Evolutionary conservation across 805 yeast species (phyloP), one percentile per base, ranked within the genome.

Genomic region (Saccharomycopsis oosterbeekiorum): DNA sequence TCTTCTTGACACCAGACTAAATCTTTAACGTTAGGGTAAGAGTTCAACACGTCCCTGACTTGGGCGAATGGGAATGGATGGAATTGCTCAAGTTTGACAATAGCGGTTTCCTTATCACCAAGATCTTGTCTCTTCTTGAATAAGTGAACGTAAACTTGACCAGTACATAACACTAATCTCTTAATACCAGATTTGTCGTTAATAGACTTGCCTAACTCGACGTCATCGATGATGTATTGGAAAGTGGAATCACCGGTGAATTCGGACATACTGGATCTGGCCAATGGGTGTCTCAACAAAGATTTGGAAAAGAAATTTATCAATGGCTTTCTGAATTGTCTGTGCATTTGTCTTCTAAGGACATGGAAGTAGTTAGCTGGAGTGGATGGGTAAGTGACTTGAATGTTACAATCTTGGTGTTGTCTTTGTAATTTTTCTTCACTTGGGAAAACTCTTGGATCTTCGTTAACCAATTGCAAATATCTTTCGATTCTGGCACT

Each of bases 41-140:
- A 73, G 76, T 88, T 79, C 69, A 94, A 77, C 34, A 89, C 78
- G 68, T 93, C 97, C 72, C 89, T 86, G 69, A 94, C 77, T 79
- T 89, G 97, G 61, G 94, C 92, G 77, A 79, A 94, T 76, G 99
- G 99, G 97, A 94, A 94, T 75, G 99, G 99, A 73, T 94, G 97
- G 70, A 92, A 73, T 80, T 94, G 98, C 78, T 94, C 99, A 69
- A 94, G 71, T 77, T 85, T 89, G 70, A 92, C 75, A 74, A 94
- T 79, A 2, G 98, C 97, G 63, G 97, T 90, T 68, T 84, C 84
- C 75, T 83, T 89, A 75, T 89, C 86, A 58, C 80, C 88, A 64
- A 88, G 68, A 29, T 85, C 73, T 61, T 83, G 89, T 78, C 99
- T 93, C 74, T 83, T 88, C 85, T 91, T 93, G 78, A 84, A 88